Base-by-base conservation (phyloP, 768 basidiomycete species). In the Epithele typhae region DNA sequence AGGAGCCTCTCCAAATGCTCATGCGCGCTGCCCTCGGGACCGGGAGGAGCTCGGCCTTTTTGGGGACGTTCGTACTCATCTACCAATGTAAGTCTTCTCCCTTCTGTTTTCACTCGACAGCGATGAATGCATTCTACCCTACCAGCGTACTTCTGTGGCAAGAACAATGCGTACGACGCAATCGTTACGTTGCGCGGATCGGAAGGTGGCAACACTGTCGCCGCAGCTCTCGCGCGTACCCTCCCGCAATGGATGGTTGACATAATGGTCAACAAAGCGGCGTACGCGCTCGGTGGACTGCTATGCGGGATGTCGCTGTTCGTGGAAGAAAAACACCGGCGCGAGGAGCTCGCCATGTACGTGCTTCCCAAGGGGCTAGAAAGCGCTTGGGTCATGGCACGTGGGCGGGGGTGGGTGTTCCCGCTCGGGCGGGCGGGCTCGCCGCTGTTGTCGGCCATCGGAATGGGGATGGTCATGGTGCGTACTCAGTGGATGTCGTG, bases 381-480 rank as follows among this genome's bases (percentile, higher is more conserved):
- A 70, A 90, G 89, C 44, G 79, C 79, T n/a, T 97, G 92, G 93
- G 73, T 83, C 0, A 80, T 82, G 60, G 78, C 84, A 8, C 66
- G 87, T 21, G 86, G 87, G 12, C 79, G 82, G 51, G 86, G 87
- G 1, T 80, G 79, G 67, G 85, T 93, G 37, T 79, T 82, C 51
- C 72, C 73, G 53, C 82, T 82, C 25, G 85, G 84, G 8, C 76
- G 78, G 40, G 79, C 75, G 67, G 88, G 87, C 0, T 85, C 84
- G 59, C 73, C 74, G 38, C 59, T 85, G 59, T 63, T 87, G 37
- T 81, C 82, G 7, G 81, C 84, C 2, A 71, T 86, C 46, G 92
- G 85, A 10, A 91, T 93, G 86, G 84, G 82, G 5, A 89, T 96
- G 90, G 87, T 94, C 32, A 87, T 92, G 89, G 84, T 81, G 51